Evolutionary conservation across 2,329 filamentous ascomycete genomes (phyloP), one percentile per base, ranked within the genome.

Genomic region (Ascomycota sp.): DNA sequence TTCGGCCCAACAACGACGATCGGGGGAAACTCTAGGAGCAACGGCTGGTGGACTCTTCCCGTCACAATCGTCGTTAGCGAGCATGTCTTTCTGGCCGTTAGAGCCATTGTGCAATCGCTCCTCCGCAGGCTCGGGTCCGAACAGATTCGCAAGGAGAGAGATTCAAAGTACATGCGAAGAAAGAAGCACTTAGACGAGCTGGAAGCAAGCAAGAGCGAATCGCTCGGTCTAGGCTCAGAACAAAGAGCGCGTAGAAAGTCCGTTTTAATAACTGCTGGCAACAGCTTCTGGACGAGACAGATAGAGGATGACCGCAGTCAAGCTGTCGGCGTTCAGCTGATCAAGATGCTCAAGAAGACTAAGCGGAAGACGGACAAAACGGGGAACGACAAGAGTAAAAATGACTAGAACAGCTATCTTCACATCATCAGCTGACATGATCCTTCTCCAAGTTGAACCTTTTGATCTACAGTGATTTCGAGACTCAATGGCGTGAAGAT

Each of bases 1-100:
- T 83, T 83, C 50, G 68, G 68, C 39, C 43, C 39, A 25, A 67
- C 12, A 9, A 12, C 31, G 9, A 6, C 27, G 24, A n/a, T n/a
- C 12, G 10, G 30, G n/a, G 33, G 72, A 37, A 59, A 66, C 33
- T 59, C 40, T 55, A 65, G 35, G 47, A 59, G 40, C 53, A 64
- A 76, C 39, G 66, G 62, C 36, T 74, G 66, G 48, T 74, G 69
- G 60, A 71, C 66, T 1, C 57, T 83, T 0, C 63, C 81, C 8
- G 58, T 82, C 21, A 67, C 69, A 0, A 71, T 83, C 29, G 76
- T 83, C 48, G 64, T 80, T 47, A 70, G 72, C 36, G 77, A 83
- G 47, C 78, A 83, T 46, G 53, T 74, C 25, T 79, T 79, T 44
- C 61, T 83, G 5, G 51, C 71, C 6, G 56, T 76, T 0, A 66